Base-by-base conservation (phyloP, 2,329 filamentous ascomycete species). In the Dactylellina parvicollis region DNA sequence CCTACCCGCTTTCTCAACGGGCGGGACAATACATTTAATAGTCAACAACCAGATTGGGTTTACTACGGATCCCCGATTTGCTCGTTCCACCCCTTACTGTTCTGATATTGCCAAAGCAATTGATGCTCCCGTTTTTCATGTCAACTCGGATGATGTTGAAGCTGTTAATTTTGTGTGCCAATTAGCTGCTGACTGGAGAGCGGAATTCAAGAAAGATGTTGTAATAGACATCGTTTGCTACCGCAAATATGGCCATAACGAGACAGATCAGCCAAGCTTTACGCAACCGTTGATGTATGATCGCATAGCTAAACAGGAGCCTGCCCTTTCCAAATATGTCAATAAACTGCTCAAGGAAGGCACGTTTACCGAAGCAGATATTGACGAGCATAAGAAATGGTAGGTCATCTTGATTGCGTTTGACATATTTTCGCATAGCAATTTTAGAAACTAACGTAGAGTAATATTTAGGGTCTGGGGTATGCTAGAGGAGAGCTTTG, bases 31-130 rank as follows among this genome's bases (percentile, higher is more conserved):
- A 78, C 95, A 99, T 83, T 86, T 99, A 76, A 89, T 99, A 71
- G 94, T 98, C 78, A 99, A 99, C 88, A 99, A 99, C 87, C 95
- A 99, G 86, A 99, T 99, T 81, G 95, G 95, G 82, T 99, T 99
- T 86, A 99, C 95, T 60, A 99, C 95, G 20, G 95, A 99, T 80
- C 95, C 95, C 77, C 92, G 95, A 80, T 99, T 96, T 82, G 90
- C 95, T 78, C 92, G 95, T 78, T 99, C 95, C 18, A 99, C 95
- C 54, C 91, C 95, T 46, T 99, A 99, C 87, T 99, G 95, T 84
- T 98, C 95, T 44, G 95, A 99, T 81, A 97, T 99, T 79, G 95
- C 95, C 83, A 99, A 99, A 86, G 92, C 95, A 56, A 97, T 99
- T 77, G 95, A 99, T 78, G 95, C 95, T 1, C 95, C 95, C 47